A percentile compares a stretch with the other conserved stretches of the same genome.
These are phyloP conservation scores for Deinandra increscens DNA, from an alignment of 129 eudicot species.

Conservation along the genomic window DNA sequence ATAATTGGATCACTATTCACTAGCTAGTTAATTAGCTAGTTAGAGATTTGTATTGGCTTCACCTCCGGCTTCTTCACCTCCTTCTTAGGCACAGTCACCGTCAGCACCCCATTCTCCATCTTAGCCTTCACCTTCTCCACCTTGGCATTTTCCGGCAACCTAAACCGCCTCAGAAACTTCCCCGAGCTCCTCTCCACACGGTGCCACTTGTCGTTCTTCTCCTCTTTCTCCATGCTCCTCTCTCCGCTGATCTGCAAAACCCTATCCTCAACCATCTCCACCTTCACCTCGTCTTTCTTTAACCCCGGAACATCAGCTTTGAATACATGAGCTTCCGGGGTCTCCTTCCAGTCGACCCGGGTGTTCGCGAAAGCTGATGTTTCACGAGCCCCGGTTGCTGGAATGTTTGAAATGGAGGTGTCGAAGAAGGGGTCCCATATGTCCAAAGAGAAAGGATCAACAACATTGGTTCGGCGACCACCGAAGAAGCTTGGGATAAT, in stretches of 20 bases:
- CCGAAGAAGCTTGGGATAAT: slow-evolving; percentile 52
- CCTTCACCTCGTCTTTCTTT: no score
- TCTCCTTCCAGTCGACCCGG: slow-evolving; percentile 43
- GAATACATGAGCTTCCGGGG: slow-evolving; percentile 41
- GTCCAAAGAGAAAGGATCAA: slow-evolving; percentile 35
- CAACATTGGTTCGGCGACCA: slow-evolving; percentile 38
- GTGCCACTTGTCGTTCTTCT: slow-evolving; percentile 41
- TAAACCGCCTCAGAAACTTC: slow-evolving; percentile 40
- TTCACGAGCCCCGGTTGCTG: not conserved
- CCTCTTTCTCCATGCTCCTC: slow-evolving; percentile 35
- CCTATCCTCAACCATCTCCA: slow-evolving; percentile 39
- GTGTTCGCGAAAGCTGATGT: slow-evolving; percentile 21
- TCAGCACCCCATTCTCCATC: no score
- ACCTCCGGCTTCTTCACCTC: no score
- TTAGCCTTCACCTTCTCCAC: no score
- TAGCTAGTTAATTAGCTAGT: no score
- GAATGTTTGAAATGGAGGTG: slow-evolving; percentile 14
- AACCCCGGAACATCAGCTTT: slow-evolving; percentile 50
- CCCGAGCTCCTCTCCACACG: slow-evolving; percentile 40
- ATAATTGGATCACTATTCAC: no score
- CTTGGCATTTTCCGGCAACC: no score
- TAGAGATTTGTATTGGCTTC: no score
- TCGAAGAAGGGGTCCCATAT: slow-evolving; percentile 32
- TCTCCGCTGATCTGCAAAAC: slow-evolving; percentile 44
- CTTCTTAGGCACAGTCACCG: no score